Percentiles rank a stretch among this genome's conserved stretches.
Evolutionary conservation across 768 basidiomycete species (phyloP).

Genomic region (Hemileccinum rubropunctum): DNA sequence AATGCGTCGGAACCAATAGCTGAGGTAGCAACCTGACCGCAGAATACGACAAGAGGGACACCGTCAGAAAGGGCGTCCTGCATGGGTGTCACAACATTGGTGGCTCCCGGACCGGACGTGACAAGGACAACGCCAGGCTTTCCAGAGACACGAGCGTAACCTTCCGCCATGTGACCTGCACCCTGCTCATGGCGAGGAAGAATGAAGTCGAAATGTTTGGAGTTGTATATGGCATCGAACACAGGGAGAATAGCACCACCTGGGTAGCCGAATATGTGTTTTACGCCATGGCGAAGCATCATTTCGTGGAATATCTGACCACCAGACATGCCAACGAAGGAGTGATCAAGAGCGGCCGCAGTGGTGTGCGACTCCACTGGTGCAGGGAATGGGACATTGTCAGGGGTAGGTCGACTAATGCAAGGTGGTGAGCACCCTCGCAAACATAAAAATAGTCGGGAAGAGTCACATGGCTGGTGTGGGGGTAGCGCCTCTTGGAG

Average conservation of each 20-base stretch:
- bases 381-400: slow-evolving; percentile 35
- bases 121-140: slow-evolving; percentile 98
- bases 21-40: slow-evolving; percentile 98
- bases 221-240: slow-evolving; percentile 99
- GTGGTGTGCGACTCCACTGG: slow-evolving; percentile 39
- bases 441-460: neutral
- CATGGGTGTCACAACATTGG: slow-evolving; percentile 97
- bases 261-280: slow-evolving; percentile 97
- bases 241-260: slow-evolving; percentile 98
- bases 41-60: slow-evolving; percentile 91
- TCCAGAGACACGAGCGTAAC: slow-evolving; percentile 95
- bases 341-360: slow-evolving; percentile 62
- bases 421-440: slow-evolving; percentile 41
- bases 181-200: slow-evolving; percentile 98
- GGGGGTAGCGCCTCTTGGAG: slow-evolving; percentile 56
- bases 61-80: slow-evolving; percentile 97
- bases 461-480: slow-evolving; percentile 57
- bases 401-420: slow-evolving; percentile 48
- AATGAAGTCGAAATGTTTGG: slow-evolving; percentile 90
- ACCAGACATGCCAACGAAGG: slow-evolving; percentile 92
- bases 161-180: slow-evolving; percentile 98
- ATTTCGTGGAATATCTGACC: slow-evolving; percentile 99
- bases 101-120: slow-evolving; percentile 96
- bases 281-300: slow-evolving; percentile 96
- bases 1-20: slow-evolving; percentile 98